phyloP scores from a whole-genome alignment of 495 filamentous ascomycete species.

The Lasiosphaeria ovina region DNA sequence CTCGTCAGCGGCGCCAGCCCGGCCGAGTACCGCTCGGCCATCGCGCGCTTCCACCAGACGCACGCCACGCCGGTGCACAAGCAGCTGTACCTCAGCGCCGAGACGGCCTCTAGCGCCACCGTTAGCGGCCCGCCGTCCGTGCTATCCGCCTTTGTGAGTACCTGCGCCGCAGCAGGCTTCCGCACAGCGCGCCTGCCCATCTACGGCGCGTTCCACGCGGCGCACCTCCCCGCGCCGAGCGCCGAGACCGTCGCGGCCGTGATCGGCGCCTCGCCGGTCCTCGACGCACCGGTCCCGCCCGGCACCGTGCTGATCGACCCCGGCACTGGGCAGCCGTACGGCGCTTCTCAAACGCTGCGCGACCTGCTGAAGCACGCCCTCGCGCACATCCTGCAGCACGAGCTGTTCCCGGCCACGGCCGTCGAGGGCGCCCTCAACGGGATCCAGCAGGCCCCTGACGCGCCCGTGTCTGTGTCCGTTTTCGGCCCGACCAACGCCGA shows the following conservation, averaged over 20 bases:
- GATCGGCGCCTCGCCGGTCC: neutral
- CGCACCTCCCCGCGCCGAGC: constrained; percentile 7
- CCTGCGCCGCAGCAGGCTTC: neutral
- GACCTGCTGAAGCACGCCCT: too few relatives aligned
- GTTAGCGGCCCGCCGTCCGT: constrained; percentile 38
- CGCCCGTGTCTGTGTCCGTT: too few relatives aligned
- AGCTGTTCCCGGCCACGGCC: too few relatives aligned
- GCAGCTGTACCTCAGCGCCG: constrained; percentile 17
- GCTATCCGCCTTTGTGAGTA: too few relatives aligned
- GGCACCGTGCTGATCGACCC: too few relatives aligned
- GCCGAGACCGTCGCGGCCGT: neutral
- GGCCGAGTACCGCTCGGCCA: constrained; percentile 30
- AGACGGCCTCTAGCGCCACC: constrained; percentile 34
- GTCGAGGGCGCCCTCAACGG: too few relatives aligned
- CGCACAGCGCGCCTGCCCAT: constrained; percentile 43
- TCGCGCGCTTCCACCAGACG: constrained; percentile 24
- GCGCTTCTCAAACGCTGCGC: too few relatives aligned
- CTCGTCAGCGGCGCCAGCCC: constrained; percentile 28
- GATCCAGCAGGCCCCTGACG: too few relatives aligned
- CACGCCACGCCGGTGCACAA: constrained; percentile 1
- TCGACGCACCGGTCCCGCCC: too few relatives aligned
- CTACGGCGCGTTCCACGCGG: constrained; percentile 52
- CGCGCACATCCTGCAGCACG: too few relatives aligned
- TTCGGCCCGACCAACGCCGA: too few relatives aligned
- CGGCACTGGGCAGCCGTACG: too few relatives aligned